These are phyloP conservation scores for Aureobasidium namibiae DNA, from an alignment of 2,329 filamentous ascomycete genomes.

Conservation along the genomic window DNA sequence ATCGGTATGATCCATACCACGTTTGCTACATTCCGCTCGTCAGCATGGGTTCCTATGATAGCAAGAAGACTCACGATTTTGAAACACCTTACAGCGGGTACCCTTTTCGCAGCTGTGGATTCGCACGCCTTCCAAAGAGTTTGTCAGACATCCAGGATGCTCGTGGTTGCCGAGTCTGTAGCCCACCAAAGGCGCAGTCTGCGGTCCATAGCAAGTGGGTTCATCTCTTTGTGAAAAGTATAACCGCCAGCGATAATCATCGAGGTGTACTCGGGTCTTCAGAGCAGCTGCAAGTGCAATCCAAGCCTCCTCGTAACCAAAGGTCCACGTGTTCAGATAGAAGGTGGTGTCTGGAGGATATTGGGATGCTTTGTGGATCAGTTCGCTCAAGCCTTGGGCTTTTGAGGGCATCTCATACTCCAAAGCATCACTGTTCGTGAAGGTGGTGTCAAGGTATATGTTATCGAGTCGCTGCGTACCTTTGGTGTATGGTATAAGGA, in stretches of 20 bases:
- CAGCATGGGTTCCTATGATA: neutral
- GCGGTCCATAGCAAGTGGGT: conserved; percentile 40
- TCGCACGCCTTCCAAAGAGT: conserved; percentile 46
- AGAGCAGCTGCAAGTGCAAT: conserved; percentile 66
- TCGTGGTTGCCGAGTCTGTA: conserved; percentile 65
- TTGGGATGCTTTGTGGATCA: conserved; percentile 57
- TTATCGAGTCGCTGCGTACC: conserved; percentile 63
- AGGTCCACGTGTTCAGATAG: conserved; percentile 83
- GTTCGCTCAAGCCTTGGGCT: conserved; percentile 65
- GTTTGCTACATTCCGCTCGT: conserved; percentile 23
- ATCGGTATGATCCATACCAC: conserved; percentile 74
- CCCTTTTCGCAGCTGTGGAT: conserved; percentile 84
- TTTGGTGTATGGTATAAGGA: conserved; percentile 63
- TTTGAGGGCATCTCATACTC: conserved; percentile 53
- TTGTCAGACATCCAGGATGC: conserved; percentile 65
- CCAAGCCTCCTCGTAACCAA: conserved; percentile 91
- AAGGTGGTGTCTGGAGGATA: conserved; percentile 72
- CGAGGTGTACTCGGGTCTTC: conserved; percentile 67
- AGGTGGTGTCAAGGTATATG: conserved; percentile 86
- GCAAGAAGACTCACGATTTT: conserved; percentile 19
- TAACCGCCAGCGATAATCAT: conserved; percentile 67
- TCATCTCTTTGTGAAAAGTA: conserved; percentile 53
- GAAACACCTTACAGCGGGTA: conserved; percentile 49
- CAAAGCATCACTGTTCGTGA: conserved; percentile 45
- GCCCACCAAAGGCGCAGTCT: conserved; percentile 62